Percentiles rank a stretch among this genome's conserved stretches.
Evolutionary conservation across 1,284 basidiomycete species (phyloP).

Genomic region (Ceratorhiza oryzae-sativae): DNA sequence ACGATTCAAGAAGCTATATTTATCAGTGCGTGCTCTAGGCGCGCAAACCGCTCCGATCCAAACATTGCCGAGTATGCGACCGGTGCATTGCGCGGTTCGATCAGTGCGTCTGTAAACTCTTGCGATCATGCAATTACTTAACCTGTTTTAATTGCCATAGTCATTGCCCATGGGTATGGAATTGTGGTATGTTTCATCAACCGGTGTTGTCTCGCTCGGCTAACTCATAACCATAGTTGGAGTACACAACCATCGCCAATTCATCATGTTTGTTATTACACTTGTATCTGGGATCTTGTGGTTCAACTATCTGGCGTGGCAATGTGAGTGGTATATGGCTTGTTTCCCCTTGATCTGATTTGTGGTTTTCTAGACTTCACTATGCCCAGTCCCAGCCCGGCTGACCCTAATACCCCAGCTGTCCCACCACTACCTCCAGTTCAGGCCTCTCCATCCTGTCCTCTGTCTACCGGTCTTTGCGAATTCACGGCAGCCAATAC

Average conservation of each 20-base stretch:
- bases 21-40: conserved; percentile 57
- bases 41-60: conserved; percentile 89
- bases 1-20: background rate
- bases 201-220: background rate
- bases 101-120: conserved; percentile 66
- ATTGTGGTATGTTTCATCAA: conserved; percentile 74
- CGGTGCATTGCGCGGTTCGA: conserved; percentile 89
- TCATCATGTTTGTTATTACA: conserved; percentile 86
- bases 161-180: conserved; percentile 99
- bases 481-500: conserved; percentile 71
- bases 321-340: conserved; percentile 49
- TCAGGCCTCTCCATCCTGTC: conserved; percentile 64
- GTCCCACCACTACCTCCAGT: conserved; percentile 53
- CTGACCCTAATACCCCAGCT: conserved; percentile 50
- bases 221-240: conserved; percentile 66
- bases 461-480: conserved; percentile 75
- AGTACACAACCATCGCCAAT: conserved; percentile 93
- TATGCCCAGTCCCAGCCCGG: conserved; percentile 2
- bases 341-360: conserved; percentile 54
- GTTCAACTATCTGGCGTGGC: conserved; percentile 88
- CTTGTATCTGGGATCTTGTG: conserved; percentile 81
- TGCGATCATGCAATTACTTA: background rate
- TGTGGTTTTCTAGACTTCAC: conserved; percentile 47
- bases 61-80: conserved; percentile 93
- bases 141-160: conserved; percentile 52